Conservation (phyloP, 139 green algal species). For the Monoraphidium neglectum region DNA sequence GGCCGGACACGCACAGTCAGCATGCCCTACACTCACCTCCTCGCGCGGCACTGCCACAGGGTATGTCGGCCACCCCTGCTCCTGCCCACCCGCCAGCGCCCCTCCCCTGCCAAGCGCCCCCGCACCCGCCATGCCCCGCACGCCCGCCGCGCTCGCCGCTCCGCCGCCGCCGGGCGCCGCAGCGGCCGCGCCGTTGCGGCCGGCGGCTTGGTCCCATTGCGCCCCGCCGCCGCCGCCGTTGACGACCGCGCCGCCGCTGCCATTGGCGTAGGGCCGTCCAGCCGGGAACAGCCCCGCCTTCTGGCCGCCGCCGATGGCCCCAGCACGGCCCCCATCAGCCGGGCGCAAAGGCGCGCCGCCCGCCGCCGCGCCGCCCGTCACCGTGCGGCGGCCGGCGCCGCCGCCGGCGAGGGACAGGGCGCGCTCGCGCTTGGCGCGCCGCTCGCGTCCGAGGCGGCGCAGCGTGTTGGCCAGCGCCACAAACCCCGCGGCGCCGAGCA, state of each 20-base stretch:
- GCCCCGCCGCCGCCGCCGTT: no score
- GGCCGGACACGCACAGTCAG: no score
- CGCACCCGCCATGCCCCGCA: no score
- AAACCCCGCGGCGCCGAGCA: no score
- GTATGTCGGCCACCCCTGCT: no score
- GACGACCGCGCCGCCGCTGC: not conserved
- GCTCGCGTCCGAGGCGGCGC: conserved; percentile 1
- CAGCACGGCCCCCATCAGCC: not conserved
- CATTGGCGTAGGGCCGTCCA: not conserved
- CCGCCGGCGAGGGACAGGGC: not conserved
- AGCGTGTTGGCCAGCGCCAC: conserved; percentile 5
- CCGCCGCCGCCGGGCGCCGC: no score
- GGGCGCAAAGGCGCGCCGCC: not conserved
- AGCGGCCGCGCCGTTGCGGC: not conserved
- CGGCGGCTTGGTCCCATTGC: no score
- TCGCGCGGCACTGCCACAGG: no score
- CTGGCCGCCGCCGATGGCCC: not conserved
- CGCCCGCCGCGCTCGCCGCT: not conserved
- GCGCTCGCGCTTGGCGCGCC: not conserved
- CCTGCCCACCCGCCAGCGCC: no score
- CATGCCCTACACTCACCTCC: no score
- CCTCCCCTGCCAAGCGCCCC: no score
- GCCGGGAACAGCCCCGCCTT: not conserved
- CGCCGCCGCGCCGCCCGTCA: not conserved
- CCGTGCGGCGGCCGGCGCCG: not conserved